Conservation (phyloP, 179 eudicot species). For the Beta corolliflora region DNA sequence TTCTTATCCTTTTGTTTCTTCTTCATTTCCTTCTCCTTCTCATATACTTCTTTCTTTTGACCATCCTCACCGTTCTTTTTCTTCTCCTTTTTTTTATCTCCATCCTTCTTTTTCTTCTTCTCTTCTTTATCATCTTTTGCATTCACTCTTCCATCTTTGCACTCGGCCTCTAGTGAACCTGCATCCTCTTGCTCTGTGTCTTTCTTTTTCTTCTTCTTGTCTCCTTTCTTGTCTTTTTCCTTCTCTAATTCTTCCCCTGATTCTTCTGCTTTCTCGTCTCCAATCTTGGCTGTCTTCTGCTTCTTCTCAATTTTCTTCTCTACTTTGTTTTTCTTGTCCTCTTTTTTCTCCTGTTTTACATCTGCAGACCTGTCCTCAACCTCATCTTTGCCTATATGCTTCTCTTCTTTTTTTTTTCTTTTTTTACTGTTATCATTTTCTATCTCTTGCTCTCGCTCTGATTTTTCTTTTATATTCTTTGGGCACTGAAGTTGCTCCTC, state of each 20-base stretch:
- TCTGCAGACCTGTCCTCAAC: conserved; percentile 23
- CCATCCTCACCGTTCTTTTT: conserved; percentile 21
- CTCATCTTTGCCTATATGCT: conserved; percentile 14
- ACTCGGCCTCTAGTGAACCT: conserved; percentile 18
- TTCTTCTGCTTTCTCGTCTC: conserved; percentile 22
- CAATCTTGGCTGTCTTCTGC: conserved; percentile 15
- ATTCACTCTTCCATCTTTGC: conserved; percentile 23
- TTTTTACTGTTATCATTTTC: conserved; percentile 19
- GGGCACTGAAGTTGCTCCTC: conserved; percentile 18
- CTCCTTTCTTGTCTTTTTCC: conserved; percentile 21
- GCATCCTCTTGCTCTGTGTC: conserved; percentile 25
- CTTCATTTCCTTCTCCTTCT: conserved; percentile 23
- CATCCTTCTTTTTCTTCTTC: conserved; percentile 25
- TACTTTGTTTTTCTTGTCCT: conserved; percentile 26
- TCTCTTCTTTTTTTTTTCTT: conserved; percentile 18
- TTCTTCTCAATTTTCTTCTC: conserved; percentile 29
- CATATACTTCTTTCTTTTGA: conserved; percentile 20
- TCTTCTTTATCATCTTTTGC: conserved; percentile 19
- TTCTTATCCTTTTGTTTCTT: conserved; percentile 35
- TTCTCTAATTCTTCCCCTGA: conserved; percentile 18
- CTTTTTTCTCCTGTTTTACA: conserved; percentile 26
- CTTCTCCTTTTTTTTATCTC: conserved; percentile 25
- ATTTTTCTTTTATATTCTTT: conserved; percentile 18
- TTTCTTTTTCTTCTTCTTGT: conserved; percentile 33
- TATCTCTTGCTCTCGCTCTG: conserved; percentile 20